A percentile compares a stretch with the other conserved stretches of the same genome.
Evolutionary conservation across 2,329 filamentous ascomycete genomes (phyloP).

Genomic region (Epichloe aotearoae): DNA sequence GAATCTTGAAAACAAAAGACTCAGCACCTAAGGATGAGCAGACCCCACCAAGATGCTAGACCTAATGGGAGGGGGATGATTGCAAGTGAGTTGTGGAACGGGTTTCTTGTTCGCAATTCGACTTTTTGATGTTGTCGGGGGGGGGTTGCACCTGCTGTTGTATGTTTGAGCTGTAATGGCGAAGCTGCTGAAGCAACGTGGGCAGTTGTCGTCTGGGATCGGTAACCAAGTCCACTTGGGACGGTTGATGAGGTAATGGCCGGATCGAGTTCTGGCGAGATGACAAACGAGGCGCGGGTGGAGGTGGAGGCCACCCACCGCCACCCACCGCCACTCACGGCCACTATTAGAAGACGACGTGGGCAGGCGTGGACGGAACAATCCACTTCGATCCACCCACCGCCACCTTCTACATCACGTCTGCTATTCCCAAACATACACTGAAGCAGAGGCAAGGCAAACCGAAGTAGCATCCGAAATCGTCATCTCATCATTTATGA

Average conservation of each 20-base stretch:
- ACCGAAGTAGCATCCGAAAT: no score
- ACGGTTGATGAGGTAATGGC: slow-evolving; percentile 6
- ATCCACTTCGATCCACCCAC: no score
- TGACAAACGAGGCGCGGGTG: slow-evolving; percentile 5
- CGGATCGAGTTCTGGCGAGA: not conserved
- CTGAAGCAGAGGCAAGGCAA: no score
- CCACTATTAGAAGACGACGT: no score
- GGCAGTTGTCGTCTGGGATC: not conserved
- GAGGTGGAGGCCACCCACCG: not conserved
- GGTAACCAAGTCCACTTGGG: not conserved
- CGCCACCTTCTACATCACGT: no score
- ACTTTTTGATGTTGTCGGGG: not conserved
- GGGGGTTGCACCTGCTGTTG: not conserved
- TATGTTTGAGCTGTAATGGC: not conserved
- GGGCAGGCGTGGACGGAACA: no score
- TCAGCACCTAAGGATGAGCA: slow-evolving; percentile 22
- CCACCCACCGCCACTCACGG: not conserved
- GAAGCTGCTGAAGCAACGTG: not conserved
- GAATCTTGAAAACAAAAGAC: slow-evolving; percentile 22
- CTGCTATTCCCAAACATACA: no score
- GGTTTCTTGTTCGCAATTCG: not conserved
- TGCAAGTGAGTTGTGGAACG: not conserved
- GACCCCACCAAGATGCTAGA: slow-evolving; percentile 14
- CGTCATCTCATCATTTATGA: not conserved
- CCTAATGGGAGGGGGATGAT: not conserved